Evolutionary conservation across 2,329 filamentous ascomycete genomes (phyloP).

Genomic region (Ceratocystis papillata): DNA sequence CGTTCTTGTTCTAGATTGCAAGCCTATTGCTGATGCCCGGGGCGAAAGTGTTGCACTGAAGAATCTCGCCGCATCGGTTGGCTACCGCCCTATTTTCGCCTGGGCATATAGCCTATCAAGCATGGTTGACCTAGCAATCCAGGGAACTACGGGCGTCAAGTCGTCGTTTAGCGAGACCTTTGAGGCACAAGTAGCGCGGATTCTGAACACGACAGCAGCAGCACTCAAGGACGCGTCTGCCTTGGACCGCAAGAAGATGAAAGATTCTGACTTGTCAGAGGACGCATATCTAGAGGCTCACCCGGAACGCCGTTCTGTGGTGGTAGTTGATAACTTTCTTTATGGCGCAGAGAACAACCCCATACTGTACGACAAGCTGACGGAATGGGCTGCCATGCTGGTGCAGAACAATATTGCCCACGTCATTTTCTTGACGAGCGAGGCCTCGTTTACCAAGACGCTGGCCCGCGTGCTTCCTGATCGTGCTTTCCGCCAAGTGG

Average conservation of each 20-base stretch:
- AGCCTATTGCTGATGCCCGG: slow-evolving; percentile 79
- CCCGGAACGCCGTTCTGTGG: slow-evolving; percentile 68
- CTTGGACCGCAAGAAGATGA: slow-evolving; percentile 50
- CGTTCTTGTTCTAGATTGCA: slow-evolving; percentile 82
- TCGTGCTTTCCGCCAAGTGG: slow-evolving; percentile 76
- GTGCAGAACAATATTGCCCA: slow-evolving; percentile 84
- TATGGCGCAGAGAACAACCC: slow-evolving; percentile 57
- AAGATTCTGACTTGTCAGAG: slow-evolving; percentile 59
- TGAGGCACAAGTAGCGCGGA: slow-evolving; percentile 80
- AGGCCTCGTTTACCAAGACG: slow-evolving; percentile 78
- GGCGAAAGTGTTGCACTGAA: slow-evolving; percentile 80
- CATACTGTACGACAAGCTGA: slow-evolving; percentile 65
- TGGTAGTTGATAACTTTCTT: slow-evolving; percentile 86
- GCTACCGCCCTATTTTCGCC: slow-evolving; percentile 86
- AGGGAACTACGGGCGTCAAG: slow-evolving; percentile 88
- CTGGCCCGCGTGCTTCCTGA: slow-evolving; percentile 81
- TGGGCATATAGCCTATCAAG: slow-evolving; percentile 95
- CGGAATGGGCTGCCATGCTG: slow-evolving; percentile 80
- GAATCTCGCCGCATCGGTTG: slow-evolving; percentile 69
- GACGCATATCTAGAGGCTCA: slow-evolving; percentile 87
- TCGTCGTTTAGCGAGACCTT: slow-evolving; percentile 88
- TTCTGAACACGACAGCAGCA: slow-evolving; percentile 69
- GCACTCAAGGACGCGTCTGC: slow-evolving; percentile 65
- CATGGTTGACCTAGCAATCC: slow-evolving; percentile 81
- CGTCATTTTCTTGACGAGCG: slow-evolving; percentile 86